Conservation (phyloP, 2,329 filamentous ascomycete species). For the Septoria linicola region DNA sequence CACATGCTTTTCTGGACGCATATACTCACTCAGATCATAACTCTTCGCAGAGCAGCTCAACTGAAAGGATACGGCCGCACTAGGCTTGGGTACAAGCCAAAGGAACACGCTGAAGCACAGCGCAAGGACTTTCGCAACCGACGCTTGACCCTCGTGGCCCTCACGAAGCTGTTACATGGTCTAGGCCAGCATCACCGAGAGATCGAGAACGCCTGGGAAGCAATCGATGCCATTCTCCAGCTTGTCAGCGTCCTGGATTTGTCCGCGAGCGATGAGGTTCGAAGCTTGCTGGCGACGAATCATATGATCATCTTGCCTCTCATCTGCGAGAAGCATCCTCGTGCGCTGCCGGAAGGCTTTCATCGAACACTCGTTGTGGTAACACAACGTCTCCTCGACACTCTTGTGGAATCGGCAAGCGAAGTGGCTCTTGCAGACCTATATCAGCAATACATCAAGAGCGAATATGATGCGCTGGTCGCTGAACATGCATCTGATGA, state of each 20-base stretch:
- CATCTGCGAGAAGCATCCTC: constrained; percentile 35
- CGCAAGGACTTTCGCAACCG: not conserved
- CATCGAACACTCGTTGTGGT: constrained; percentile 25
- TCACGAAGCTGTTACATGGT: constrained; percentile 16
- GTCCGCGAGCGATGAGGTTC: constrained; percentile 13
- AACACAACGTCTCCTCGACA: constrained; percentile 6
- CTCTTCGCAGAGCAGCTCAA: constrained; percentile 3
- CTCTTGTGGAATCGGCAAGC: constrained; percentile 6
- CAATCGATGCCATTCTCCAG: constrained; percentile 26
- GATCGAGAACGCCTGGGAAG: constrained; percentile 26
- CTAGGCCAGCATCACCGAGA: constrained; percentile 20
- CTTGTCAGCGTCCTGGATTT: constrained; percentile 14
- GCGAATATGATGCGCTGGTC: constrained; percentile 27
- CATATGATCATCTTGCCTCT: constrained; percentile 29
- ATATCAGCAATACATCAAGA: constrained; percentile 28
- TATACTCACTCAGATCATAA: constrained; percentile 20
- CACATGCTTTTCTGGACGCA: constrained; percentile 23
- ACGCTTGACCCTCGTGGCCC: not conserved
- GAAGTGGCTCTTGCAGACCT: constrained; percentile 14
- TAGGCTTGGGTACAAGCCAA: constrained; percentile 8
- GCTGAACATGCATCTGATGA: constrained; percentile 11
- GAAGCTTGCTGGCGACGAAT: constrained; percentile 26
- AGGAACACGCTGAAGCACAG: not conserved
- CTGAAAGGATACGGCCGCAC: constrained; percentile 7
- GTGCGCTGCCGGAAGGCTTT: constrained; percentile 31